phyloP scores from a whole-genome alignment of 352 stramenopile species.

The Pythium scleroteichum region DNA sequence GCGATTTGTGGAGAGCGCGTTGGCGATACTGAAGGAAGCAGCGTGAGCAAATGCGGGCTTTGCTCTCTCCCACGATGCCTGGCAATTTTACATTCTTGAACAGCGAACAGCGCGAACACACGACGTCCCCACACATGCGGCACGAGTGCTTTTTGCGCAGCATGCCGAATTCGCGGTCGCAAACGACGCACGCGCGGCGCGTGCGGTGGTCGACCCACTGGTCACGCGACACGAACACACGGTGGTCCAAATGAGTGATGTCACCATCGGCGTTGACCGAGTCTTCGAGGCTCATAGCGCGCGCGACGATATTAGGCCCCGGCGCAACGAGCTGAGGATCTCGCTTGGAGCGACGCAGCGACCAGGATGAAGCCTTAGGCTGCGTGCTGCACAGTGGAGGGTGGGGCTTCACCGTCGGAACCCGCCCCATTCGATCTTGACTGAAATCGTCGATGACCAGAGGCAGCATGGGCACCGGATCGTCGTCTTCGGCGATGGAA shows the following conservation, averaged over 20 bases:
- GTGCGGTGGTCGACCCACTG: constrained; percentile 57
- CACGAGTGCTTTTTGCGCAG: constrained; percentile 77
- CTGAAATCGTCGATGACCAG: constrained; percentile 26
- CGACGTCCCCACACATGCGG: constrained; percentile 79
- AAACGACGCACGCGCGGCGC: constrained; percentile 62
- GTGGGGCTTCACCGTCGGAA: background rate
- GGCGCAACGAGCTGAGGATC: background rate
- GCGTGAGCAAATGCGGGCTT: constrained; percentile 70
- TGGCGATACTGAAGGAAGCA: constrained; percentile 71
- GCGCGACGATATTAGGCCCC: too few relatives aligned
- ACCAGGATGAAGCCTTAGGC: constrained; percentile 7
- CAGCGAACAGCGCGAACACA: constrained; percentile 77
- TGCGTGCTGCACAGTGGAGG: background rate
- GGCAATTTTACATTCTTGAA: constrained; percentile 67
- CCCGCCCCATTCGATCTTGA: constrained; percentile 16
- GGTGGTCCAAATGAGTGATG: constrained; percentile 44
- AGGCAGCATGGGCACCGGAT: constrained; percentile 7
- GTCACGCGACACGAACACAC: constrained; percentile 54
- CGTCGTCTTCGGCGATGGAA: constrained; percentile 1
- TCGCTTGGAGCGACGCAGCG: background rate
- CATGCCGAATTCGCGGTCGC: constrained; percentile 66
- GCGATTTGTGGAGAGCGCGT: constrained; percentile 25
- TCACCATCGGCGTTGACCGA: background rate
- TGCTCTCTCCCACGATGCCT: constrained; percentile 46
- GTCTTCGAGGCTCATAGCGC: background rate